Percentiles rank a stretch among this genome's conserved stretches.
These are phyloP conservation scores for Solanum peruvianum DNA, from an alignment of 257 asterid species.

Conservation along the genomic window DNA sequence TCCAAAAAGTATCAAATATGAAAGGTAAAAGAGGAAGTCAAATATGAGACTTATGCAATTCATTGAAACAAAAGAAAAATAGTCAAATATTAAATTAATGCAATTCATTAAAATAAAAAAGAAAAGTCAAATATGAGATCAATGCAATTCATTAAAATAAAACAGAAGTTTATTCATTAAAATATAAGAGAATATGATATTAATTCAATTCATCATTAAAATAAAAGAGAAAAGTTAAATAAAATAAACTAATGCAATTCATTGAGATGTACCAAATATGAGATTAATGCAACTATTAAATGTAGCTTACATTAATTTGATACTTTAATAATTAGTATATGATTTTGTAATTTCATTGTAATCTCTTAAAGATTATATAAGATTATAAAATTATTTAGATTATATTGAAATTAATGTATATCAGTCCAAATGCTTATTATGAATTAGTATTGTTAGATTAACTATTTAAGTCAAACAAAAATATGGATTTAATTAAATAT, in stretches of 20 bases:
- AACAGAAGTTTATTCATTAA: neutral
- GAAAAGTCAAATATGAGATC: too few species aligned
- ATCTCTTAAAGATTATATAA: too few species aligned
- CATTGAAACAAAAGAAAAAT: neutral
- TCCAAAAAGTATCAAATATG: neutral
- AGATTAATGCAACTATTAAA: too few species aligned
- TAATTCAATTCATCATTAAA: neutral
- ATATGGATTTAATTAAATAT: too few species aligned
- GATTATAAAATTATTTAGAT: too few species aligned
- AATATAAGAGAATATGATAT: neutral
- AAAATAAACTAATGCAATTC: too few species aligned
- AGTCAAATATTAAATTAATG: neutral
- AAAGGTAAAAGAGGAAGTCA: too few species aligned
- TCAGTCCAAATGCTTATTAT: neutral
- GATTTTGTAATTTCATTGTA: neutral
- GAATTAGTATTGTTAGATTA: too few species aligned
- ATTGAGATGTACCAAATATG: too few species aligned
- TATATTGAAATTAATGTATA: too few species aligned
- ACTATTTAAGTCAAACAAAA: too few species aligned
- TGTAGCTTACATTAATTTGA: neutral
- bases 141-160: neutral
- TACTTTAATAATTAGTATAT: neutral
- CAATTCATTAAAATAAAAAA: too few species aligned
- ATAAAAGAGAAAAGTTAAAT: neutral
- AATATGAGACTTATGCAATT: neutral